Percentiles rank a stretch among this genome's conserved stretches.
Conservation (phyloP, 139 green algal species). For the Chlorella sp. region DNA sequence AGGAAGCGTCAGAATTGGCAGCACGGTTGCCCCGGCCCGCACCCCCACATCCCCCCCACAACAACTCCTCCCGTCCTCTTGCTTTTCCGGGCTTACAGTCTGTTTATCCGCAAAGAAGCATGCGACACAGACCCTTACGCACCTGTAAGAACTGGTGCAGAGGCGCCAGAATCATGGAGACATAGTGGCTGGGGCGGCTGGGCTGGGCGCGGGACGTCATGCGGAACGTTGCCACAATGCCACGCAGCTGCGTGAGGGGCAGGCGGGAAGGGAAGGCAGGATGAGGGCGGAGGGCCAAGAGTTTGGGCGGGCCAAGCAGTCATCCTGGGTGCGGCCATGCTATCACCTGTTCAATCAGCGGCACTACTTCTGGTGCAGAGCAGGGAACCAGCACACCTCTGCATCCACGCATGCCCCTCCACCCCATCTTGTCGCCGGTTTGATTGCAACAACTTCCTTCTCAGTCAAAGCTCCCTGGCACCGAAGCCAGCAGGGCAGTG, state of each 20-base stretch:
- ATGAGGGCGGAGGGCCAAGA: neutral
- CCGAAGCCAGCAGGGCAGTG: no score
- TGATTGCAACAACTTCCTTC: no score
- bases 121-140: no score
- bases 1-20: no score
- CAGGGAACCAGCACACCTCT: neutral
- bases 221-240: slow-evolving; percentile 93
- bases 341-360: no score
- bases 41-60: no score
- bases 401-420: neutral
- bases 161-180: slow-evolving; percentile 64
- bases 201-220: slow-evolving; percentile 89
- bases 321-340: no score
- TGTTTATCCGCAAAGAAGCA: no score
- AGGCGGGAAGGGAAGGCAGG: slow-evolving; percentile 51
- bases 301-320: neutral
- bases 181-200: slow-evolving; percentile 85
- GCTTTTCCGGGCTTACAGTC: no score
- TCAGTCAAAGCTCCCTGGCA: neutral
- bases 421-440: no score
- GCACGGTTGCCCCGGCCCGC: no score
- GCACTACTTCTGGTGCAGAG: neutral
- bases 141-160: slow-evolving; percentile 49
- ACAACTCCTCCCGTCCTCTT: no score
- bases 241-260: slow-evolving; percentile 80